Evolutionary conservation across 106 monocot species (phyloP).

Genomic region (Dioscorea alata): DNA sequence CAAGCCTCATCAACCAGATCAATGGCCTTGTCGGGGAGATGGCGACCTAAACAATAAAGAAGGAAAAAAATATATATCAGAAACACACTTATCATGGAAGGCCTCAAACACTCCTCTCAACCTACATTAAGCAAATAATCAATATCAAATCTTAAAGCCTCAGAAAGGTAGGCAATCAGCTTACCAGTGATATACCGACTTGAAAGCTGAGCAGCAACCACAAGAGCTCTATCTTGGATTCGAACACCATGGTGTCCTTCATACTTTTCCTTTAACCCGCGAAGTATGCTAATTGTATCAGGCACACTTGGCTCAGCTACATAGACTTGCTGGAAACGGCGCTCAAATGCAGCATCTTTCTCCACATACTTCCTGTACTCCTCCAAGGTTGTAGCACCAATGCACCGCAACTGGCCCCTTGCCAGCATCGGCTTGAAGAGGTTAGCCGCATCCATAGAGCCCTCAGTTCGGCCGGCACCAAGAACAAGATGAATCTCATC

Average conservation of each 20-base stretch:
- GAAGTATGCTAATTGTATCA: slow-evolving; percentile 51
- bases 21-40: slow-evolving; percentile 92
- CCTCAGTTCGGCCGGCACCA: slow-evolving; percentile 52
- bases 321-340: slow-evolving; percentile 54
- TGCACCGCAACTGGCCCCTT: slow-evolving; percentile 50
- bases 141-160: too few species aligned
- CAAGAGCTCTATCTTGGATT: slow-evolving; percentile 63
- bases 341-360: slow-evolving; percentile 53
- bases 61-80: background rate
- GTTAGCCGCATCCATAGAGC: slow-evolving; percentile 61
- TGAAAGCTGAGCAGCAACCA: slow-evolving; percentile 66
- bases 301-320: slow-evolving; percentile 53
- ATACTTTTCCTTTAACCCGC: slow-evolving; percentile 64
- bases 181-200: slow-evolving; percentile 48
- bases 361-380: slow-evolving; percentile 74
- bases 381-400: slow-evolving; percentile 64
- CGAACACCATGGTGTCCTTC: slow-evolving; percentile 66
- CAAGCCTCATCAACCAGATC: slow-evolving; percentile 97
- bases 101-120: too few species aligned
- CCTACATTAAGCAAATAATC: too few species aligned
- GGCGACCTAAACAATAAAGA: slow-evolving; percentile 42
- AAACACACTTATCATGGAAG: too few species aligned
- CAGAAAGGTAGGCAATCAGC: background rate
- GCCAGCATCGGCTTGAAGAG: slow-evolving; percentile 74
- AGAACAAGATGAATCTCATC: slow-evolving; percentile 77